A percentile compares a stretch with the other conserved stretches of the same genome.
phyloP scores from a whole-genome alignment of 1,139 yeast species.

The Nakaseomyces bracarensis region DNA sequence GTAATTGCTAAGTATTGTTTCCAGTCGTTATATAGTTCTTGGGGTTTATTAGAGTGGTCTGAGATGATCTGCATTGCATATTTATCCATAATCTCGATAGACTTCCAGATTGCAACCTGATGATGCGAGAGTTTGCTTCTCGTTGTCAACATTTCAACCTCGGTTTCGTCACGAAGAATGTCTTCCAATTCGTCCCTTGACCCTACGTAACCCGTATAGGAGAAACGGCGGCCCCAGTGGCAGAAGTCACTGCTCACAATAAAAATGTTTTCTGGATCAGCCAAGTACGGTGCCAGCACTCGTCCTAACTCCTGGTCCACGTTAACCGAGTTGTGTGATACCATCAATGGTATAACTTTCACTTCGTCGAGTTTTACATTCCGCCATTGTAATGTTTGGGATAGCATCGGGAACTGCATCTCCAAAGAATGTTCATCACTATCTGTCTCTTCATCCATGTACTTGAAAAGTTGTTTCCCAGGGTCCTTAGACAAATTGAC shows the following conservation, averaged over 20 bases:
- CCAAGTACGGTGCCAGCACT: constrained; percentile 46
- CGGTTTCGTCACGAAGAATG: constrained; percentile 21
- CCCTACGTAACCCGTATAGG: constrained; percentile 50
- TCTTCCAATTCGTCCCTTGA: constrained; percentile 23
- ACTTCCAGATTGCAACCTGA: constrained; percentile 48
- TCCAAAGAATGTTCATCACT: constrained; percentile 89
- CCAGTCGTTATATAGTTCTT: constrained; percentile 50
- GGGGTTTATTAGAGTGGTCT: background rate
- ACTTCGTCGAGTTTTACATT: constrained; percentile 37
- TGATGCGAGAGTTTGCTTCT: constrained; percentile 20
- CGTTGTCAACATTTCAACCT: constrained; percentile 23
- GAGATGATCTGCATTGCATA: constrained; percentile 61
- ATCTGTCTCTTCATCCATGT: constrained; percentile 57
- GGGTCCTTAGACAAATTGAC: constrained; percentile 22
- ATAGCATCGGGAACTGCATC: constrained; percentile 70
- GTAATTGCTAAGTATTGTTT: constrained; percentile 55
- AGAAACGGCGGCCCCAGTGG: constrained; percentile 87
- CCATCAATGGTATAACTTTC: constrained; percentile 67
- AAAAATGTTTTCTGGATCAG: constrained; percentile 47
- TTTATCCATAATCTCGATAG: constrained; percentile 65
- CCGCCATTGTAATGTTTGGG: constrained; percentile 45
- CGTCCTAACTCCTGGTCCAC: constrained; percentile 43
- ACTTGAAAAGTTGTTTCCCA: constrained; percentile 37
- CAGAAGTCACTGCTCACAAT: constrained; percentile 87
- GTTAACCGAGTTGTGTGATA: constrained; percentile 50